phyloP scores from a whole-genome alignment of 1,284 basidiomycete species.

The Moniliella sp. region DNA sequence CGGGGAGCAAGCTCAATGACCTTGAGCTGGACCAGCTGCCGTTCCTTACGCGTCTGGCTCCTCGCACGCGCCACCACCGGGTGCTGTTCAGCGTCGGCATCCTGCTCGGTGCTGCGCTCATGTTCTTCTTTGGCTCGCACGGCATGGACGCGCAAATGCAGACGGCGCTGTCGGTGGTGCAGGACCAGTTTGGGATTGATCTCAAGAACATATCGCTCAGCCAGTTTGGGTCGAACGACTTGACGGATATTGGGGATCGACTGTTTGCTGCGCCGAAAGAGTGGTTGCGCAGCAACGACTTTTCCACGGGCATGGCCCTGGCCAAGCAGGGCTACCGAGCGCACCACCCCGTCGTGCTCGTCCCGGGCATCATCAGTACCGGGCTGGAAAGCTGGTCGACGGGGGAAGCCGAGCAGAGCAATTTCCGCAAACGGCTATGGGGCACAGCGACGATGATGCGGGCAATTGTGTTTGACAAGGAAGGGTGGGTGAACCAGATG shows the following conservation, averaged over 20 bases:
- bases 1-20: constrained; percentile 19
- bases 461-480: constrained; percentile 62
- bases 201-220: constrained; percentile 8
- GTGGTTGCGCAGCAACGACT: constrained; percentile 28
- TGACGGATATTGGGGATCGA: constrained; percentile 20
- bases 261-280: constrained; percentile 15
- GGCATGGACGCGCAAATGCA: constrained; percentile 16
- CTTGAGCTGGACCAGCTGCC: constrained; percentile 19
- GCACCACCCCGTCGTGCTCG: constrained; percentile 26
- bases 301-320: constrained; percentile 18
- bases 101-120: constrained; percentile 11
- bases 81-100: constrained; percentile 18
- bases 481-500: constrained; percentile 69
- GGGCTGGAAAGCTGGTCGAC: constrained; percentile 32
- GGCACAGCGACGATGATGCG: constrained; percentile 49
- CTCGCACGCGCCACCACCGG: constrained; percentile 12
- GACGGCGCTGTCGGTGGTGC: constrained; percentile 10
- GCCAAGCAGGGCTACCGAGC: constrained; percentile 11
- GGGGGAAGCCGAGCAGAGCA: constrained; percentile 8
- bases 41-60: constrained; percentile 7
- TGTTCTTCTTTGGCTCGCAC: constrained; percentile 11
- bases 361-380: constrained; percentile 29
- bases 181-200: constrained; percentile 22
- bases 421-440: constrained; percentile 30
- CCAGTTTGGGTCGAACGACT: too few species aligned